Evolutionary conservation across 177 flowering plant genomes (phyloP).

Genomic region (Vitis hybrid): DNA sequence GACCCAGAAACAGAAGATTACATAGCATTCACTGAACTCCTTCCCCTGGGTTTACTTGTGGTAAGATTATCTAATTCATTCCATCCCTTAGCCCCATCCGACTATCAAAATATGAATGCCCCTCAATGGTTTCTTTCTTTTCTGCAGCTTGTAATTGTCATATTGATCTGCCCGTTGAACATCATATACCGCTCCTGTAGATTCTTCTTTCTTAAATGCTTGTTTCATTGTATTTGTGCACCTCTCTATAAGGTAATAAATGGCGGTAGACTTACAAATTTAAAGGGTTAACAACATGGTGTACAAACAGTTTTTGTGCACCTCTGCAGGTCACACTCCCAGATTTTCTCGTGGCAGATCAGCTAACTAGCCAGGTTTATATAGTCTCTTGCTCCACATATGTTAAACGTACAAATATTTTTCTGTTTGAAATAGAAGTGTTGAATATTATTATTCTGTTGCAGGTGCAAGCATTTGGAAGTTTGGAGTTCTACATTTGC

Average conservation of each 20-base stretch:
- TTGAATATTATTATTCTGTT: neutral
- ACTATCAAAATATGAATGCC: neutral
- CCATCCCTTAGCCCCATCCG: neutral
- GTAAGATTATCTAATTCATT: neutral
- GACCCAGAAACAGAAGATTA: slow-evolving; percentile 25
- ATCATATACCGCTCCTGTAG: slow-evolving; percentile 57
- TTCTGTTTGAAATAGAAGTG: no score
- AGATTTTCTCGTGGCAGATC: slow-evolving; percentile 65
- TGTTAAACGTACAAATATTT: no score
- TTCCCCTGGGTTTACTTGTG: slow-evolving; percentile 40
- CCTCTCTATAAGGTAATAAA: slow-evolving; percentile 52
- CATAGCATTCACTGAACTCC: slow-evolving; percentile 32
- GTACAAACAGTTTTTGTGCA: neutral
- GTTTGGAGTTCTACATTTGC: slow-evolving; percentile 21
- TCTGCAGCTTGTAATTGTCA: slow-evolving; percentile 39
- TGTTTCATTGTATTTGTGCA: slow-evolving; percentile 51
- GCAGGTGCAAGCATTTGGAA: slow-evolving; percentile 20
- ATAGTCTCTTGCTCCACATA: no score
- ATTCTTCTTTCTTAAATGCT: slow-evolving; percentile 39
- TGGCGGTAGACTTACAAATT: neutral
- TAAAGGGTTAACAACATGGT: no score
- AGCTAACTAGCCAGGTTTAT: slow-evolving; percentile 59
- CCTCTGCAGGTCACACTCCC: slow-evolving; percentile 44
- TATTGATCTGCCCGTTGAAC: slow-evolving; percentile 53
- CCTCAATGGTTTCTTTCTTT: neutral